Conservation (phyloP, 1,139 yeast species). For the Hemisphaericaspora xylofermentans region DNA sequence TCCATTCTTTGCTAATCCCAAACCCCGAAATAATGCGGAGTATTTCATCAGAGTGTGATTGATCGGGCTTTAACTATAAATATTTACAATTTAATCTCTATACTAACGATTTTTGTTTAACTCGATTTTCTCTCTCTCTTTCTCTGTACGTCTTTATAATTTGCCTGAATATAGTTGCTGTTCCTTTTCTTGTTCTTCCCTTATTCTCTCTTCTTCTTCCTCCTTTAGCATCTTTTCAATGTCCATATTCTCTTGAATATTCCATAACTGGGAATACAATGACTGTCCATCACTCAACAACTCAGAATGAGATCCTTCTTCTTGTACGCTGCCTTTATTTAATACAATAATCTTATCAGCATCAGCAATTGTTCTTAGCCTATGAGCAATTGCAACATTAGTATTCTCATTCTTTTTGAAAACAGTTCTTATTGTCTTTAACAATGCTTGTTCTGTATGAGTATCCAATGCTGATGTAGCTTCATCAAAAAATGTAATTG, state of each 20-base stretch:
- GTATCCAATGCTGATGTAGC: constrained; percentile 97
- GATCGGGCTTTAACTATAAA: too few relatives aligned
- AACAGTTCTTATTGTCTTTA: constrained; percentile 66
- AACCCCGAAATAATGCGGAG: too few relatives aligned
- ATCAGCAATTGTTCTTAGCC: constrained; percentile 91
- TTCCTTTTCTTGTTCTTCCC: constrained; percentile 13
- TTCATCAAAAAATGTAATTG: constrained; percentile 92
- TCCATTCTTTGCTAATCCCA: too few relatives aligned
- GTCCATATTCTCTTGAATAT: constrained; percentile 82
- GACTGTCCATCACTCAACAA: constrained; percentile 55
- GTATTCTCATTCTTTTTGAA: constrained; percentile 62
- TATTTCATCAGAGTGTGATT: too few relatives aligned
- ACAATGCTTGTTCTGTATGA: constrained; percentile 84
- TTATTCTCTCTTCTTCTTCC: constrained; percentile 19
- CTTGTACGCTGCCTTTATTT: constrained; percentile 74
- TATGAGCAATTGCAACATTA: constrained; percentile 88
- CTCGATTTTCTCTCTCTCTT: too few relatives aligned
- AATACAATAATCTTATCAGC: constrained; percentile 90
- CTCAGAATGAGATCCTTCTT: constrained; percentile 78
- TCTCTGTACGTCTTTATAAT: constrained; percentile 1
- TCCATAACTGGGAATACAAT: constrained; percentile 80
- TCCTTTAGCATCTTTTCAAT: constrained; percentile 31
- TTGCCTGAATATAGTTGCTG: constrained; percentile 7
- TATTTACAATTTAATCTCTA: too few relatives aligned
- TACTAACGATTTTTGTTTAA: too few relatives aligned